These are phyloP conservation scores for Phialemoniopsis sp. DNA, from an alignment of 2,329 filamentous ascomycete species.

Conservation along the genomic window DNA sequence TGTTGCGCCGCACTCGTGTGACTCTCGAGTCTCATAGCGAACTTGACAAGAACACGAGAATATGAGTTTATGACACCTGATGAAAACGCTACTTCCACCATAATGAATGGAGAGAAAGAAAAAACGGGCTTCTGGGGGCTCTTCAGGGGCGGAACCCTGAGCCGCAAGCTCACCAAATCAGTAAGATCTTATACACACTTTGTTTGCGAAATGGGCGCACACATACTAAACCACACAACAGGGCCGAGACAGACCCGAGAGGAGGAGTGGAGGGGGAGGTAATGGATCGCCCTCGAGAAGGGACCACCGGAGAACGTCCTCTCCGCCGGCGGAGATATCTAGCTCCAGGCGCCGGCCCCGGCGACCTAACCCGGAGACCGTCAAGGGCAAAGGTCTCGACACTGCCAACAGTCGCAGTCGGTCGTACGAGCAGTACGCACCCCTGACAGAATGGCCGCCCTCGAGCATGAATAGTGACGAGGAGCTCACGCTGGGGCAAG, in stretches of 20 bases:
- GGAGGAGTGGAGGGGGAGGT: constrained; percentile 26
- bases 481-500: constrained; percentile 47
- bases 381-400: constrained; percentile 34
- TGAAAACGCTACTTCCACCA: background rate
- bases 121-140: constrained; percentile 46
- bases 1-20: too few species aligned
- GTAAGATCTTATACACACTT: background rate
- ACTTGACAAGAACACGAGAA: too few species aligned
- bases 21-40: too few species aligned
- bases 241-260: constrained; percentile 23
- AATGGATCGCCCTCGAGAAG: constrained; percentile 5
- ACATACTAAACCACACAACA: constrained; percentile 13
- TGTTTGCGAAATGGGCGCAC: background rate
- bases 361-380: constrained; percentile 28
- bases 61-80: background rate
- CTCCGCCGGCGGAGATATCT: background rate
- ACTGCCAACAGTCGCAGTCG: constrained; percentile 21
- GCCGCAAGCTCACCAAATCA: constrained; percentile 17
- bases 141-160: constrained; percentile 28
- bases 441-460: constrained; percentile 55
- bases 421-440: constrained; percentile 20
- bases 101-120: constrained; percentile 18
- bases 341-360: constrained; percentile 36
- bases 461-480: constrained; percentile 41
- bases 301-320: too few species aligned